Evolutionary conservation across 83 land plant species (phyloP).

Genomic region (Picea engelmannii): DNA sequence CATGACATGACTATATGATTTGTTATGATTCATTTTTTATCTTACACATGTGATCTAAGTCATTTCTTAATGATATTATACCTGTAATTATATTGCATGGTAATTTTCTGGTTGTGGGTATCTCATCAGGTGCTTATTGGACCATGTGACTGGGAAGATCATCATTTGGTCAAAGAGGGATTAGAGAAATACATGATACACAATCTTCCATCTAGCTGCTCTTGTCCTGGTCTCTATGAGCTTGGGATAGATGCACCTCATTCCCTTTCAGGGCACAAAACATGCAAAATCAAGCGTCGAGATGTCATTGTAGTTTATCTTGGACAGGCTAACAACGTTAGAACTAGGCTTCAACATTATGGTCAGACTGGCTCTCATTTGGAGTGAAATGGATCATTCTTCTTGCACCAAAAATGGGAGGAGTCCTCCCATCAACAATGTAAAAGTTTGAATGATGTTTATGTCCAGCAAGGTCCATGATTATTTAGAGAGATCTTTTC

Average conservation of each 20-base stretch:
- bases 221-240: conserved; percentile 72
- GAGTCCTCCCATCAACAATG: neutral
- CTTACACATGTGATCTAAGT: too few species aligned
- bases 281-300: conserved; percentile 19
- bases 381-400: conserved; percentile 31
- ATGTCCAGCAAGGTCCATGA: conserved; percentile 35
- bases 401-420: neutral
- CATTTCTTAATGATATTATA: too few species aligned
- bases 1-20: too few species aligned
- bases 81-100: too few species aligned
- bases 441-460: neutral
- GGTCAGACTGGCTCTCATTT: conserved; percentile 74
- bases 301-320: conserved; percentile 55
- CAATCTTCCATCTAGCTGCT: conserved; percentile 48
- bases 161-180: conserved; percentile 51
- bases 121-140: conserved; percentile 56
- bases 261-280: conserved; percentile 12
- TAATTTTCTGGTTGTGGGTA: too few species aligned
- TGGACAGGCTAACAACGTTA: conserved; percentile 68
- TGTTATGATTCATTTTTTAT: too few species aligned
- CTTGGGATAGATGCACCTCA: conserved; percentile 40
- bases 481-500: conserved; percentile 53
- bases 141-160: conserved; percentile 64
- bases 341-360: conserved; percentile 61
- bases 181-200: conserved; percentile 49